These are phyloP conservation scores for Suillus bovinus DNA, from an alignment of 768 basidiomycete species.

Conservation along the genomic window DNA sequence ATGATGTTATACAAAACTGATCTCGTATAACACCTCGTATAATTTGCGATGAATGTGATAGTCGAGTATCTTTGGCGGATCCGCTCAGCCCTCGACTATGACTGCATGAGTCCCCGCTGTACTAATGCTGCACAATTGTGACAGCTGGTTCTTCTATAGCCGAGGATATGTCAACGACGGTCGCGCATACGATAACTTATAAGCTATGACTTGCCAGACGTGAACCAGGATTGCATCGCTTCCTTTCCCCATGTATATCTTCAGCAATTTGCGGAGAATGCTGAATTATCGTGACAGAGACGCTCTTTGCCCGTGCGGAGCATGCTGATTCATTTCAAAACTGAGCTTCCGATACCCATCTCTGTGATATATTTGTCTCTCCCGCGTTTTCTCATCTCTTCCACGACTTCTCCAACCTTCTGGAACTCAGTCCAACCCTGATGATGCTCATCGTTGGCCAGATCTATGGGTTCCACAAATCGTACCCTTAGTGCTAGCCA, in stretches of 20 bases:
- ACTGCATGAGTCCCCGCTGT: not conserved
- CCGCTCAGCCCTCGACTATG: not conserved
- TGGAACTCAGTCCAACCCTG: constrained; percentile 60
- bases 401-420: constrained; percentile 68
- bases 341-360: constrained; percentile 61
- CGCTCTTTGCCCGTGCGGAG: not conserved
- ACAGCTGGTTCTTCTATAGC: not conserved
- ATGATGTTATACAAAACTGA: no score
- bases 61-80: not conserved
- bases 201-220: not conserved
- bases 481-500: constrained; percentile 72
- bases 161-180: not conserved
- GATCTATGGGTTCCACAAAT: constrained; percentile 51
- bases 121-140: not conserved
- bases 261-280: not conserved
- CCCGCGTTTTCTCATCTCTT: constrained; percentile 61
- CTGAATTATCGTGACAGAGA: not conserved
- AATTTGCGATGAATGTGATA: not conserved
- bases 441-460: not conserved
- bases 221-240: no score
- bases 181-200: not conserved
- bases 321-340: not conserved
- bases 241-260: not conserved
- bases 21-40: no score
- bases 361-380: constrained; percentile 56